A percentile compares a stretch with the other conserved stretches of the same genome.
phyloP scores from a whole-genome alignment of 306 rosid species.

The Bauhinia variegata region DNA sequence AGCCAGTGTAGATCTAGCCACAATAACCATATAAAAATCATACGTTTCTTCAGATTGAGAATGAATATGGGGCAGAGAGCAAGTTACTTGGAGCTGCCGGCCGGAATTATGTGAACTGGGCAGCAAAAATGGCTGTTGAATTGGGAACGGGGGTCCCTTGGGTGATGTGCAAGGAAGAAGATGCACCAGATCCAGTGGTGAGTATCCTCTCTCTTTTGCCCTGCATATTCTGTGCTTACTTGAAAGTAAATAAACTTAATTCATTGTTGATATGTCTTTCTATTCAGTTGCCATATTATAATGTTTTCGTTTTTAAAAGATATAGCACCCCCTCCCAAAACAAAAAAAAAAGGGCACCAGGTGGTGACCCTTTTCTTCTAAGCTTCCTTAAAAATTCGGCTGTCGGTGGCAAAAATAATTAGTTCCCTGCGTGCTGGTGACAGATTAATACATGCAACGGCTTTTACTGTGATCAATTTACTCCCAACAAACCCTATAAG shows the following conservation, averaged over 20 bases:
- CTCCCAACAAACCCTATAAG: constrained; percentile 91
- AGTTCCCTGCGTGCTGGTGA: constrained; percentile 40
- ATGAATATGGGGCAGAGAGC: constrained; percentile 91
- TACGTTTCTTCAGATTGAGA: constrained; percentile 75
- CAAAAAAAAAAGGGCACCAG: neutral
- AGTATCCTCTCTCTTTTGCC: constrained; percentile 34
- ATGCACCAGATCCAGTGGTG: constrained; percentile 99
- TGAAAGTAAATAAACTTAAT: constrained; percentile 19
- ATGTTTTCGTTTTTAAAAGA: too few species aligned
- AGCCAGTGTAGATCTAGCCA: constrained; percentile 29
- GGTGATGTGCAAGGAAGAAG: constrained; percentile 99
- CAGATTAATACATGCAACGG: constrained; percentile 99
- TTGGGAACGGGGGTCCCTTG: constrained; percentile 95
- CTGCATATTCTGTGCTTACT: neutral
- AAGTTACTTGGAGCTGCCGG: constrained; percentile 83
- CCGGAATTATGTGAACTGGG: constrained; percentile 85
- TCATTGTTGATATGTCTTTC: constrained; percentile 8
- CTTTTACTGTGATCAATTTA: constrained; percentile 85
- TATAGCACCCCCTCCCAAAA: too few species aligned
- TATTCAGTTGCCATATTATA: too few species aligned
- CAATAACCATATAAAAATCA: constrained; percentile 10
- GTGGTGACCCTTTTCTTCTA: neutral
- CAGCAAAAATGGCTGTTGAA: constrained; percentile 96
- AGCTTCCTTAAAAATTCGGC: constrained; percentile 19
- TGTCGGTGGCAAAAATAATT: constrained; percentile 31